These are phyloP conservation scores for Ophiostoma sp. DNA, from an alignment of 2,329 filamentous ascomycete genomes.

Conservation along the genomic window DNA sequence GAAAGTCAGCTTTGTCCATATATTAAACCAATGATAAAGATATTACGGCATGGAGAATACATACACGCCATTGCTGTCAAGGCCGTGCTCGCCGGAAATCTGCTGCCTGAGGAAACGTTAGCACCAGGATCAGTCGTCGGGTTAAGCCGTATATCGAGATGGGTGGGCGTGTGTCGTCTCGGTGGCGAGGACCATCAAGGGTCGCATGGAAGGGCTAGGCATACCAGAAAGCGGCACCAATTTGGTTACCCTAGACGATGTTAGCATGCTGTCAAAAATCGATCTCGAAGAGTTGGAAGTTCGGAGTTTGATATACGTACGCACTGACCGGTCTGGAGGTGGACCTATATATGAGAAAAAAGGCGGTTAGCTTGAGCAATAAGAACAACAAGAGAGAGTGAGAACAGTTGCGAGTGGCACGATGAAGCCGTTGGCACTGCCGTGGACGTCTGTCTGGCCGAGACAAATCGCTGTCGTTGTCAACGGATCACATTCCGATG, in stretches of 20 bases:
- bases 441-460: background rate
- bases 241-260: slow-evolving; percentile 86
- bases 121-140: background rate
- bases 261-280: slow-evolving; percentile 25
- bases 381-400: background rate
- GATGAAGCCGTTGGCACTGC: background rate
- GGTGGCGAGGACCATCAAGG: background rate
- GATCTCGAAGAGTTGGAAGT: slow-evolving; percentile 11
- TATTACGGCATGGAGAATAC: slow-evolving; percentile 37
- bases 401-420: background rate
- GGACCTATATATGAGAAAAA: slow-evolving; percentile 65
- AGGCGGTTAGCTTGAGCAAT: slow-evolving; percentile 20
- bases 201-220: slow-evolving; percentile 29
- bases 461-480: background rate
- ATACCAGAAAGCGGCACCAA: slow-evolving; percentile 99
- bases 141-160: background rate
- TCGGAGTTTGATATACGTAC: slow-evolving; percentile 50
- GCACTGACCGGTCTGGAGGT: slow-evolving; percentile 99
- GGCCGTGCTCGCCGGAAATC: slow-evolving; percentile 87
- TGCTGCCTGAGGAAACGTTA: slow-evolving; percentile 54
- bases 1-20: slow-evolving; percentile 26
- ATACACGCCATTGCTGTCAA: slow-evolving; percentile 94
- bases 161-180: background rate
- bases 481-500: background rate
- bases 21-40: background rate